phyloP scores from a whole-genome alignment of 805 yeast genomes.

The Wickerhamomyces canadensis region DNA sequence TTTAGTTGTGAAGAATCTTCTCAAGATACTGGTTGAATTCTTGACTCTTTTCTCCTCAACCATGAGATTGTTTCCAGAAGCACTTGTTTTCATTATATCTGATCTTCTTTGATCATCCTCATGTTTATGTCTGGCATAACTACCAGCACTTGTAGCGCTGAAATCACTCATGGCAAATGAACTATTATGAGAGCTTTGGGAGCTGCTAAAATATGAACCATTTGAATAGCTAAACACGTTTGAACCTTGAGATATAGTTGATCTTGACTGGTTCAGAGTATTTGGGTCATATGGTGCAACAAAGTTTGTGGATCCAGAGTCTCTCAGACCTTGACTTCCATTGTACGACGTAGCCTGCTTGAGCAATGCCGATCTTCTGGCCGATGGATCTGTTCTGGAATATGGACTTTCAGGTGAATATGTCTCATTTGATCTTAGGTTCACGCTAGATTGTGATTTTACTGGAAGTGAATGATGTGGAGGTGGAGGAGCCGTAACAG shows the following conservation, averaged over 20 bases:
- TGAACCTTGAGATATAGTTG: constrained; percentile 19
- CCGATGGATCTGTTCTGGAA: constrained; percentile 3
- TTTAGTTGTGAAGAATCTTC: constrained; percentile 27
- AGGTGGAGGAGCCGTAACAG: constrained; percentile 21
- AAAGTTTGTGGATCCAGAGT: constrained; percentile 14
- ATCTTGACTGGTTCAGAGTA: constrained; percentile 23
- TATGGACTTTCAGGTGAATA: constrained; percentile 12
- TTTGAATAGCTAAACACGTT: constrained; percentile 29
- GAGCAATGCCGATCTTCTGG: constrained; percentile 6
- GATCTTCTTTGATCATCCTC: constrained; percentile 29
- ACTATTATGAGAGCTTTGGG: constrained; percentile 36
- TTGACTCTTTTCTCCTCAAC: constrained; percentile 20
- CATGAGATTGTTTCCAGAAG: constrained; percentile 23
- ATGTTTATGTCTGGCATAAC: constrained; percentile 67
- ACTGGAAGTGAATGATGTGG: constrained; percentile 20
- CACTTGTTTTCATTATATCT: constrained; percentile 15
- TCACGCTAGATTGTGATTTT: constrained; percentile 19
- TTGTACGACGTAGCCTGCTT: constrained; percentile 12
- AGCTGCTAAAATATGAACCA: constrained; percentile 45
- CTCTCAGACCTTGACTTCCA: constrained; percentile 2
- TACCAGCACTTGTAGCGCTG: constrained; percentile 88
- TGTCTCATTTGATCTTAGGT: constrained; percentile 8
- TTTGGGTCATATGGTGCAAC: constrained; percentile 28
- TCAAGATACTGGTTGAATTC: constrained; percentile 23
- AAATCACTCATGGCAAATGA: constrained; percentile 52